Evolutionary conservation across 768 basidiomycete genomes (phyloP), one percentile per base, ranked within the genome.

Genomic region (Artomyces pyxidatus): DNA sequence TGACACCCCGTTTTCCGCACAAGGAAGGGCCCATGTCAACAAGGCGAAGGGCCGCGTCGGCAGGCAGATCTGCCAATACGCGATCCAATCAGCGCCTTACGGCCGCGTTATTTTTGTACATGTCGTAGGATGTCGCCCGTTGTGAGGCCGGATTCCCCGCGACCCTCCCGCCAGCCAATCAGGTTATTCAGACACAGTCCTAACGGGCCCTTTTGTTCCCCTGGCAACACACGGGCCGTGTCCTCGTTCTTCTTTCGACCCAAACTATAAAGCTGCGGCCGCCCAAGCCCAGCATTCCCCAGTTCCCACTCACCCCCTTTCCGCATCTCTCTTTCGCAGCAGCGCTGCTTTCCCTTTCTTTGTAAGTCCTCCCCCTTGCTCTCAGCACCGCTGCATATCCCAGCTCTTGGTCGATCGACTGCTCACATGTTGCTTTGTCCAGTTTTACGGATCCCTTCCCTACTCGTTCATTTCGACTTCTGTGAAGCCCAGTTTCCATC

Each of bases 401-500:
- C 10, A 30, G 40, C 19, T 23, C 29, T 27, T 49, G n/a, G n/a
- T n/a, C n/a, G n/a, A n/a, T n/a, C n/a, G n/a, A n/a, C n/a, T n/a
- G n/a, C n/a, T n/a, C n/a, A n/a, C n/a, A n/a, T n/a, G 22, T 54
- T 57, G 56, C 50, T 51, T 47, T 63, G 58, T 59, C 58, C 61
- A 60, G 63, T 59, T 62, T 52, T 51, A 53, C 51, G 47, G 52
- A 54, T 59, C 58, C 59, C 54, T 57, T 47, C 54, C 54, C 48
- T 60, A 59, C 65, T 65, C 68, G 56, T 68, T 70, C 63, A 59
- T 59, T 63, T 64, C 59, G 61, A 67, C 73, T 77, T 78, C 72
- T 58, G 73, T 53, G 70, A 77, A 74, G 72, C 69, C 61, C 53
- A 58, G 54, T 25, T 40, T 5, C 17, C 39, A 27, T n/a, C 11